phyloP scores from a whole-genome alignment of 306 rosid species.

The Lathyrus oleraceus region DNA sequence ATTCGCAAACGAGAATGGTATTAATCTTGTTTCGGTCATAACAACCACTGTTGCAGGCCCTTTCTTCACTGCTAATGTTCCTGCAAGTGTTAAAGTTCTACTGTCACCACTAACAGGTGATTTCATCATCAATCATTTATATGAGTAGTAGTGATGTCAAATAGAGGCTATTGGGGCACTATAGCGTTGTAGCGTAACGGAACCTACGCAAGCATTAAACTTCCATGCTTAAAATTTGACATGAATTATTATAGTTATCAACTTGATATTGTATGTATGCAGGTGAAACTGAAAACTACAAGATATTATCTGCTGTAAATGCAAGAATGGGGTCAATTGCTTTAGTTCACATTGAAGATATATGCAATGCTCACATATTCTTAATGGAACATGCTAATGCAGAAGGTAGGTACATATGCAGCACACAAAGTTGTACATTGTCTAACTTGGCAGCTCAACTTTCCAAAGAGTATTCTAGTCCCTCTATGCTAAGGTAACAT shows the following conservation, averaged over 20 bases:
- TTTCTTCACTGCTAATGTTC: slow-evolving; percentile 61
- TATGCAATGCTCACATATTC: slow-evolving; percentile 78
- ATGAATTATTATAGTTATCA: background rate
- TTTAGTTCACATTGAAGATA: slow-evolving; percentile 72
- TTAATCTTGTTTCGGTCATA: slow-evolving; percentile 68
- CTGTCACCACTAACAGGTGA: slow-evolving; percentile 71
- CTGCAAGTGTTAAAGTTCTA: slow-evolving; percentile 68
- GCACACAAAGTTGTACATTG: slow-evolving; percentile 48
- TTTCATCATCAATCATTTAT: slow-evolving; percentile 13
- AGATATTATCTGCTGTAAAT: slow-evolving; percentile 67
- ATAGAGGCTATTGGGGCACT: too few relatives aligned
- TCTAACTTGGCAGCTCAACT: slow-evolving; percentile 48
- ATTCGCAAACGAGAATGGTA: slow-evolving; percentile 65
- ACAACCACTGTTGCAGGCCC: slow-evolving; percentile 81
- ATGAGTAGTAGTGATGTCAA: too few relatives aligned
- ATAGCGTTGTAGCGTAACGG: background rate
- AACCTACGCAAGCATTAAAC: background rate
- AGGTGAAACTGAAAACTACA: slow-evolving; percentile 56
- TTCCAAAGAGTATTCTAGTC: slow-evolving; percentile 48
- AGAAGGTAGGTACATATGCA: slow-evolving; percentile 66
- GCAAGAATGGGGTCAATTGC: slow-evolving; percentile 79
- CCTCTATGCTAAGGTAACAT: slow-evolving; percentile 42
- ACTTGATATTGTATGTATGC: slow-evolving; percentile 5
- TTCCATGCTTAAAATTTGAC: slow-evolving; percentile 6
- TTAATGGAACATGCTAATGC: slow-evolving; percentile 70